A percentile compares a stretch with the other conserved stretches of the same genome.
phyloP scores from a whole-genome alignment of 768 basidiomycete genomes.

The Mycena filopes region DNA sequence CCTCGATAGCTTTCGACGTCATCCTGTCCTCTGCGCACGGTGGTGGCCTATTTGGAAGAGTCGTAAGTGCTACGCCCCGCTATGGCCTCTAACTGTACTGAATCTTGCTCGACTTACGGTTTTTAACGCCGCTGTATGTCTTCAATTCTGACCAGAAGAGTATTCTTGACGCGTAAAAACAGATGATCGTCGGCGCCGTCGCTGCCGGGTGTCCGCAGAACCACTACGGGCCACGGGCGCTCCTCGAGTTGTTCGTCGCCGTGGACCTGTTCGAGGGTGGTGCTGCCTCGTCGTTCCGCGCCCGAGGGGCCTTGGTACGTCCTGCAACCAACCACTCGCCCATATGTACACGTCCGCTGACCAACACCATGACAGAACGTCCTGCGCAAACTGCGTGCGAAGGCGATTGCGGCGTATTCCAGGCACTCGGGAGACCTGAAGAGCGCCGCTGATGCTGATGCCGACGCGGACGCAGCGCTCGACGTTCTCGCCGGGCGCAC shows the following conservation, averaged over 20 bases:
- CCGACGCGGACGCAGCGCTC: slow-evolving; percentile 10
- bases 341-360: too few species aligned
- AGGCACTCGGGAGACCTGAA: background rate
- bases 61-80: slow-evolving; percentile 13
- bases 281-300: slow-evolving; percentile 12
- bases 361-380: too few species aligned
- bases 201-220: slow-evolving; percentile 9
- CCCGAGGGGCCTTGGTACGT: slow-evolving; percentile 10
- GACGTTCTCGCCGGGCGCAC: slow-evolving; percentile 17
- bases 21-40: slow-evolving; percentile 1
- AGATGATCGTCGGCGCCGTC: slow-evolving; percentile 21
- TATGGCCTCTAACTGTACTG: too few species aligned
- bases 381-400: slow-evolving; percentile 13
- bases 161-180: too few species aligned
- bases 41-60: slow-evolving; percentile 24
- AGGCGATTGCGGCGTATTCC: slow-evolving; percentile 14
- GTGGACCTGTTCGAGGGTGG: slow-evolving; percentile 23
- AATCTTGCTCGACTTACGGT: too few species aligned
- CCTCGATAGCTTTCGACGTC: slow-evolving; percentile 3
- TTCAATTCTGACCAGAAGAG: too few species aligned
- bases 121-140: too few species aligned
- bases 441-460: background rate
- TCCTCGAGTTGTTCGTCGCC: slow-evolving; percentile 18
- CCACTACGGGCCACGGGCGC: background rate
- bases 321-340: background rate